Evolutionary conservation across 208 protist genomes (phyloP).

Genomic region (Leishmania lainsoni): DNA sequence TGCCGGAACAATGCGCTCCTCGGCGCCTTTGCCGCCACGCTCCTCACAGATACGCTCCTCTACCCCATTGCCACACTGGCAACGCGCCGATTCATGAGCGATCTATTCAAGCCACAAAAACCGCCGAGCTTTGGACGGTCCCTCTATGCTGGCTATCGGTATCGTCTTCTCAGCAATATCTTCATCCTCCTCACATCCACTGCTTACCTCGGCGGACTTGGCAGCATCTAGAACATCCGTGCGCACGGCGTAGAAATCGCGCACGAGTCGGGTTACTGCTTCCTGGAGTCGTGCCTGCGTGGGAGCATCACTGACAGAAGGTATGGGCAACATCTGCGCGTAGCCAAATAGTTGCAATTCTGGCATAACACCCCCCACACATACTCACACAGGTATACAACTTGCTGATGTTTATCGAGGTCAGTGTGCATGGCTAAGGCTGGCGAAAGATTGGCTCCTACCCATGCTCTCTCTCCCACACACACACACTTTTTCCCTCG

Average conservation of each 20-base stretch:
- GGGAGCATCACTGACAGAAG: neutral
- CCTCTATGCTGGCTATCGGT: constrained; percentile 68
- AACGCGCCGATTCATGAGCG: constrained; percentile 41
- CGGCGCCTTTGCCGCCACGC: constrained; percentile 58
- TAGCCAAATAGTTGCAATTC: neutral
- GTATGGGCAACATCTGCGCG: neutral
- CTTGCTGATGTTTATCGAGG: neutral
- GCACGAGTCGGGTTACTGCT: neutral
- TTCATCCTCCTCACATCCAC: constrained; percentile 51
- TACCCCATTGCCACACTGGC: constrained; percentile 47
- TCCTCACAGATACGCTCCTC: constrained; percentile 41
- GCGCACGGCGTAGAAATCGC: neutral
- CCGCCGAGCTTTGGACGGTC: constrained; percentile 55
- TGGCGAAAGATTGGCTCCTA: neutral
- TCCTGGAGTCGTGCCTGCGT: neutral
- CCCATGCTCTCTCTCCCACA: neutral
- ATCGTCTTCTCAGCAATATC: constrained; percentile 57
- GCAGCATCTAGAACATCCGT: constrained; percentile 17
- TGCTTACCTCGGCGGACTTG: constrained; percentile 25
- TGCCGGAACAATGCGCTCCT: constrained; percentile 61
- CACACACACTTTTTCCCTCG: neutral
- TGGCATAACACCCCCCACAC: neutral
- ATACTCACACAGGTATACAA: neutral
- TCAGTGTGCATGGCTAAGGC: neutral
- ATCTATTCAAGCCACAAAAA: constrained; percentile 46